A percentile compares a stretch with the other conserved stretches of the same genome.
Conservation (phyloP, 768 basidiomycete genomes). For the Leccinum incarnatum region DNA sequence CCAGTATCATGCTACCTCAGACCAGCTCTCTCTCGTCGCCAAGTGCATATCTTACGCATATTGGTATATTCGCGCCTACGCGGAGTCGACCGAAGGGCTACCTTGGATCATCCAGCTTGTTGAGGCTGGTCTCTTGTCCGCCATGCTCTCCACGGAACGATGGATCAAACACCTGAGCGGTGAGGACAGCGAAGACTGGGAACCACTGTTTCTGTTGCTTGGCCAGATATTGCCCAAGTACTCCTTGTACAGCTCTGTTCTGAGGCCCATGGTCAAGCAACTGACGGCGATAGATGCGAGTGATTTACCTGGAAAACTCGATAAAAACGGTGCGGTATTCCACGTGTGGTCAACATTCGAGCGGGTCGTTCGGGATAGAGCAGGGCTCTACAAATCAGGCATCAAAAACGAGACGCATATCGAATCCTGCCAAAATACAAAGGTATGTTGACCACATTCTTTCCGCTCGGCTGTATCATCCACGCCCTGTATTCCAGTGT, state of each 20-base stretch:
- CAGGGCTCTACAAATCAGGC: slow-evolving; percentile 6
- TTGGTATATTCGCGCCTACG: slow-evolving; percentile 30
- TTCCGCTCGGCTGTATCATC: not conserved
- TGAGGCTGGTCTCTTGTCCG: slow-evolving; percentile 23
- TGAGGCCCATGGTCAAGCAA: slow-evolving; percentile 18
- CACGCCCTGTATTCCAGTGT: slow-evolving; percentile 14
- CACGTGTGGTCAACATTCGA: slow-evolving; percentile 23
- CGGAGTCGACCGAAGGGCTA: slow-evolving; percentile 25
- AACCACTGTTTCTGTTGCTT: slow-evolving; percentile 25
- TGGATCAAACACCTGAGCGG: slow-evolving; percentile 23
- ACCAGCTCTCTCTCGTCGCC: slow-evolving; percentile 14
- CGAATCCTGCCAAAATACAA: slow-evolving; percentile 25
- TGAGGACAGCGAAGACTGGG: slow-evolving; percentile 27
- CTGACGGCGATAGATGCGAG: slow-evolving; percentile 12
- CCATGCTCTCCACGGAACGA: slow-evolving; percentile 26
- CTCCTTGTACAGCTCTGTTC: slow-evolving; percentile 22
- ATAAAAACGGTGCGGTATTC: slow-evolving; percentile 15
- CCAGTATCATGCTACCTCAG: not conserved
- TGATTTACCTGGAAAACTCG: slow-evolving; percentile 13
- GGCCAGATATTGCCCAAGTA: slow-evolving; percentile 26
- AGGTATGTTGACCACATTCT: slow-evolving; percentile 12
- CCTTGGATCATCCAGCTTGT: slow-evolving; percentile 26
- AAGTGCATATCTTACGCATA: slow-evolving; percentile 29
- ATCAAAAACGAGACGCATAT: slow-evolving; percentile 12
- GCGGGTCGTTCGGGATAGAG: slow-evolving; percentile 15